Evolutionary conservation across 176 grass and related monocot genomes (phyloP).

Genomic region (Melocanna baccifera): DNA sequence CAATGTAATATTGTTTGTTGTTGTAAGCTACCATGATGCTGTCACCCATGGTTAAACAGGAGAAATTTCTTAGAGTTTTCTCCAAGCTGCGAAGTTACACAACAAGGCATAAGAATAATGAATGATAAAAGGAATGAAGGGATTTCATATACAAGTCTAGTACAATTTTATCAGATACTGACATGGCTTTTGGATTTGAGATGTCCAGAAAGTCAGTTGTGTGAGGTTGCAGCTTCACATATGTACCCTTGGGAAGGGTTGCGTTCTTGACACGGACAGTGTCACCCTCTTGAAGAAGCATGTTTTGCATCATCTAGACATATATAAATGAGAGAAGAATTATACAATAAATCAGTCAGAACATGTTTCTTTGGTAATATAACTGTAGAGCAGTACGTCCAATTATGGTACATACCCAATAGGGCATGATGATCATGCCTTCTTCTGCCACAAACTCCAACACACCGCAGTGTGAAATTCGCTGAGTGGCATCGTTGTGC

Average conservation of each 20-base stretch:
- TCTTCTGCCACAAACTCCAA: conserved; percentile 95
- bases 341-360: background rate
- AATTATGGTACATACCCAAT: conserved; percentile 57
- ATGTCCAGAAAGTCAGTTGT: conserved; percentile 82
- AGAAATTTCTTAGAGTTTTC: conserved; percentile 82
- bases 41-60: conserved; percentile 80
- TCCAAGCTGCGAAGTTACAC: conserved; percentile 53
- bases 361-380: conserved; percentile 21
- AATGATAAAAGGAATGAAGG: conserved; percentile 2
- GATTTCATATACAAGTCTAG: background rate
- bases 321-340: conserved; percentile 19
- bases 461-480: conserved; percentile 88
- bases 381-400: background rate
- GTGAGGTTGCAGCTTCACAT: conserved; percentile 87
- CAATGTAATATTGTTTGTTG: conserved; percentile 87
- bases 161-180: conserved; percentile 28
- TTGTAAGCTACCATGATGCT: conserved; percentile 92
- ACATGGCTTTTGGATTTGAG: conserved; percentile 87
- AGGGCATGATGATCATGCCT: conserved; percentile 93
- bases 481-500: conserved; percentile 57
- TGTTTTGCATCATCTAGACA: conserved; percentile 97
- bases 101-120: conserved; percentile 1
- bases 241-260: conserved; percentile 78
- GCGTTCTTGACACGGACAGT: conserved; percentile 60
- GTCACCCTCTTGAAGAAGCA: conserved; percentile 91